These are phyloP conservation scores for Sutorius australiensis DNA, from an alignment of 768 basidiomycete genomes.

Conservation along the genomic window DNA sequence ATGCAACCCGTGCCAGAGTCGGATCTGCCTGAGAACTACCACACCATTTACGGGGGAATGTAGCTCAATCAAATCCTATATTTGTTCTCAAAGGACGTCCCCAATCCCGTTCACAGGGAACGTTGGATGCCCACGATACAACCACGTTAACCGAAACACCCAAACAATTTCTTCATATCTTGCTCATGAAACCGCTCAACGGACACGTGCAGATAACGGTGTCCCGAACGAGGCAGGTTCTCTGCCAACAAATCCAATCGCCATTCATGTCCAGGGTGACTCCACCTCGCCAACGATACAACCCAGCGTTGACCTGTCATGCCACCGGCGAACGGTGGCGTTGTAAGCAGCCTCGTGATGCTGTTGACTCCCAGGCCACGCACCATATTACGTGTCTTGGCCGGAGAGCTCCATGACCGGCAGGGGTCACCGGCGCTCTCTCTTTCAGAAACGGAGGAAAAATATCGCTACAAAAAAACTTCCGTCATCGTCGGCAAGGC, in stretches of 20 bases:
- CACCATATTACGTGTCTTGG: constrained; percentile 24
- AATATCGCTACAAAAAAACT: constrained; percentile 15
- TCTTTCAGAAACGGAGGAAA: constrained; percentile 27
- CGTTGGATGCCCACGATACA: constrained; percentile 3
- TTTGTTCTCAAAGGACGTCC: constrained; percentile 19
- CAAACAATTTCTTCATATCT: constrained; percentile 4
- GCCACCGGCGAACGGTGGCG: constrained; percentile 4
- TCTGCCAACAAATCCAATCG: not conserved
- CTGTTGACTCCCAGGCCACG: not conserved
- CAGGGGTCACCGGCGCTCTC: constrained; percentile 10
- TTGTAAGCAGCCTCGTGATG: not conserved
- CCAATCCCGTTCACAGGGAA: constrained; percentile 15
- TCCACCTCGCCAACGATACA: not conserved
- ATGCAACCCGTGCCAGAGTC: constrained; percentile 13
- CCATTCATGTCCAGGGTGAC: not conserved
- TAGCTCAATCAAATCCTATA: constrained; percentile 9
- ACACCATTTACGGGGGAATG: constrained; percentile 15
- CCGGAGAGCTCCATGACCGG: not conserved
- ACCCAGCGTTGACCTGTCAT: not conserved
- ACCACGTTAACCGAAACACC: constrained; percentile 19
- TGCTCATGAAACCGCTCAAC: constrained; percentile 4
- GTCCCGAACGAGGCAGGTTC: constrained; percentile 7
- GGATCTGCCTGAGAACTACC: constrained; percentile 31
- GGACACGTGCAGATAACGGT: constrained; percentile 19
- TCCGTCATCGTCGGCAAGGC: constrained; percentile 32